Evolutionary conservation across 208 protist genomes (phyloP), one percentile per base, ranked within the genome.

Genomic region (Leishmania major): DNA sequence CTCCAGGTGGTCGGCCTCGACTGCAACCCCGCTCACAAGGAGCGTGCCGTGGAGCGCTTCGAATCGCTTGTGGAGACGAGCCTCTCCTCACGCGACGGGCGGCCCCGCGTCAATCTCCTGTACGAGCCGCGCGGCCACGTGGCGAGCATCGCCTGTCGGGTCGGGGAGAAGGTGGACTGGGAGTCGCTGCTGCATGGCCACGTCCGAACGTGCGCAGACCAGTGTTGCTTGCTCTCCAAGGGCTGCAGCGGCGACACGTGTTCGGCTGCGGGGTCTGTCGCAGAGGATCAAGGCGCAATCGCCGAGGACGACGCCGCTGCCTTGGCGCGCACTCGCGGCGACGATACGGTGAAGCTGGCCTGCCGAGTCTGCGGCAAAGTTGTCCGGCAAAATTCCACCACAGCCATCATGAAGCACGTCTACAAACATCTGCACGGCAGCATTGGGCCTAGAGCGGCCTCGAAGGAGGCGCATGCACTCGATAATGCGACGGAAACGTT

Each of bases 1-100:
- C 55, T 96, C 64, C 93, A 97, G 81, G 91, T 97, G 10, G 66
- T 98, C 40, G 95, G 95, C 37, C 86, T 98, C 37, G 95, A 98
- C 87, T 98, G 95, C 85, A 98, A 98, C 72, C 94, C 95, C 2
- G 66, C 83, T 7, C 95, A 98, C 86, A 92, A 95, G 84, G 94
- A 97, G 74, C 79, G 88, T 25, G 90, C 88, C 8, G 78, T 90
- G 19, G 91, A 92, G 64, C 89, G 93, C 1, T 80, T 94, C 28
- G 91, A 96, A 70, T 85, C 79, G 59, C 73, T 96, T 8, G 40
- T 96, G 73, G 89, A 96, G 55, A 77, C 77, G 17, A 85, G 87
- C 31, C 79, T 95, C 31, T 71, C 81, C 51, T 73, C 74, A 8
- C 73, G 90, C n/a, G 59, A 81, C 55, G 76, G 75, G 53, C 53